Evolutionary conservation across 495 filamentous ascomycete genomes (phyloP), one percentile per base, ranked within the genome.

Genomic region (Penicillium herquei): DNA sequence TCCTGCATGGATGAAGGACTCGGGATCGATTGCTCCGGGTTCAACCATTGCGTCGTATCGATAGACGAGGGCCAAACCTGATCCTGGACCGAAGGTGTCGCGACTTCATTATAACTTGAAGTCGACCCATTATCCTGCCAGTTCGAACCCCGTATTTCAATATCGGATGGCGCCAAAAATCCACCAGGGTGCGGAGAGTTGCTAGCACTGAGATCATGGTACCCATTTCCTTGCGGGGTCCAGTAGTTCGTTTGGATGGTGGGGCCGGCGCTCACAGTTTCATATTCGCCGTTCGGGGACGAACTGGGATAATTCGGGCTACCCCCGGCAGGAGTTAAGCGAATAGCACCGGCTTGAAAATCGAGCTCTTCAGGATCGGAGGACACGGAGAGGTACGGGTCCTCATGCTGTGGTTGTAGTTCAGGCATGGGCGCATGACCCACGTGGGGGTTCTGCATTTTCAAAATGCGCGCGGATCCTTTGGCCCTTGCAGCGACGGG

Each of bases 351-450:
- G n/a, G 68, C 66, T 49, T 65, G 64, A 33, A 77, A 72, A 14
- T 61, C 70, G 7, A 65, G 59, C 59, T 75, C 71, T 21, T 78
- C 75, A 0, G 69, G 72, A 54, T 77, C 75, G 10, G 67, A 70
- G 7, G 67, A 59, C 14, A 71, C 65, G 5, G 72, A 75, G 7
- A 76, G 67, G 57, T 76, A 78, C 21, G 71, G 70, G 43, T 78
- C 72, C 35, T 26, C 21, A 26, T 26, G 21, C 21, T 62, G 56
- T 34, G 59, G 52, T 47, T 62, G 62, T 13, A 52, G 55, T 35
- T 70, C 64, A 10, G 52, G 56, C 45, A 59, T 57, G 43, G 63
- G 55, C 8, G 67, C 65, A 18, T 66, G 58, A 31, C 56, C 55
- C 33, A 55, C 56, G 54, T 42, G 67, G 60, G 62, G 58, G n/a